These are phyloP conservation scores for Amanita fuliginea DNA, from an alignment of 768 basidiomycete genomes.

Conservation along the genomic window DNA sequence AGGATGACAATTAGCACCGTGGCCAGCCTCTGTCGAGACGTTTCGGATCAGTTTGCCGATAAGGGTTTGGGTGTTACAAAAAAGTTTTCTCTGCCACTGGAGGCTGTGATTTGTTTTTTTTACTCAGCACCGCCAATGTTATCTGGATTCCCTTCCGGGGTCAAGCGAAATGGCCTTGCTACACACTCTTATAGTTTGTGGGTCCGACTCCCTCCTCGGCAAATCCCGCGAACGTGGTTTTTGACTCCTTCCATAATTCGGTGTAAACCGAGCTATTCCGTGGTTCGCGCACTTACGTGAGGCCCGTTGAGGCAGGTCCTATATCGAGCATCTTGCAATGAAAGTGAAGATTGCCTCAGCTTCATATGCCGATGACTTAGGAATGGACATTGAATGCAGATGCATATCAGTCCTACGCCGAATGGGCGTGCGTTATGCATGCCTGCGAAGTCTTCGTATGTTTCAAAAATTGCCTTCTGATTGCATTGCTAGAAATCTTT, in stretches of 20 bases:
- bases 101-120: too few species aligned
- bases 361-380: neutral
- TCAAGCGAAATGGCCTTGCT: neutral
- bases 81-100: too few species aligned
- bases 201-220: neutral
- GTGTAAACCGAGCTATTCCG: neutral
- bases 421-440: neutral
- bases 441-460: neutral
- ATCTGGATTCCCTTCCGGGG: neutral
- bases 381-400: neutral
- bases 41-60: neutral
- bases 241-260: neutral
- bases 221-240: neutral
- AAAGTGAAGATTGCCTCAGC: neutral
- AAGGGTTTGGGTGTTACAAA: neutral
- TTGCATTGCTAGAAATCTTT: neutral
- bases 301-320: neutral
- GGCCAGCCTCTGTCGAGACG: neutral
- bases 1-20: neutral
- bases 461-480: neutral
- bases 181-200: too few species aligned
- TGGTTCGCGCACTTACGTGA: neutral
- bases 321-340: neutral
- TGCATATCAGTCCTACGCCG: neutral
- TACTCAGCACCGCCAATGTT: neutral